Evolutionary conservation across 805 yeast species (phyloP), one percentile per base, ranked within the genome.

Genomic region (Saccharomyces eubayanus): DNA sequence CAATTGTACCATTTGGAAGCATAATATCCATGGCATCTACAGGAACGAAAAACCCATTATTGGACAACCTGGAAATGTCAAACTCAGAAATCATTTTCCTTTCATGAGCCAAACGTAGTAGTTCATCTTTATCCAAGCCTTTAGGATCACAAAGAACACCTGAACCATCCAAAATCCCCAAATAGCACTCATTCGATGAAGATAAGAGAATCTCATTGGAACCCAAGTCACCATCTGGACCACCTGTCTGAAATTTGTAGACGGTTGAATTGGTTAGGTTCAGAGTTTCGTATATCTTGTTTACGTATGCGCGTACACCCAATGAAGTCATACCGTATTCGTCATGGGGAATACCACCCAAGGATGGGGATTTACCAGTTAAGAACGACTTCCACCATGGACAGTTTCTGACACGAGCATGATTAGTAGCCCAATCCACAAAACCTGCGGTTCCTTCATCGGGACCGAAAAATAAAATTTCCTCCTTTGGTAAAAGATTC

Each of bases 331-430:
- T 92, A 69, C 99, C 99, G 70, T 90, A 92, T 66, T 82, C 92
- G 70, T 92, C 99, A 72, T 92, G 99, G 51, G 99, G 99, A 67
- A 92, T 94, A 70, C 99, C 99, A 66, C 99, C 99, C 55, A 92
- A 73, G 46, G 79, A 73, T 54, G 96, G 96, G 46, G 90, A 81
- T 74, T 94, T 94, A 62, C 99, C 99, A 31, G 99, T 92, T 72
- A 94, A 85, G 77, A 92, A 92, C 1, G 98, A 92, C 74, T 89
- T 92, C 99, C 99, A 92, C 90, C 96, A 89, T 51, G 90, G 86
- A 49, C 98, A 96, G 57, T 96, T 96, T 72, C 99, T 84, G 54
- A 75, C 72, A 64, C 87, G 83, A 28, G 99, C 98, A 69, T 92
- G 98, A 61, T 83, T 73, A 28, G 98, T 94, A 10, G 99, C 98